Percentiles rank a stretch among this genome's conserved stretches.
phyloP scores from a whole-genome alignment of 306 rosid genomes.

The Sicyos baderoa region DNA sequence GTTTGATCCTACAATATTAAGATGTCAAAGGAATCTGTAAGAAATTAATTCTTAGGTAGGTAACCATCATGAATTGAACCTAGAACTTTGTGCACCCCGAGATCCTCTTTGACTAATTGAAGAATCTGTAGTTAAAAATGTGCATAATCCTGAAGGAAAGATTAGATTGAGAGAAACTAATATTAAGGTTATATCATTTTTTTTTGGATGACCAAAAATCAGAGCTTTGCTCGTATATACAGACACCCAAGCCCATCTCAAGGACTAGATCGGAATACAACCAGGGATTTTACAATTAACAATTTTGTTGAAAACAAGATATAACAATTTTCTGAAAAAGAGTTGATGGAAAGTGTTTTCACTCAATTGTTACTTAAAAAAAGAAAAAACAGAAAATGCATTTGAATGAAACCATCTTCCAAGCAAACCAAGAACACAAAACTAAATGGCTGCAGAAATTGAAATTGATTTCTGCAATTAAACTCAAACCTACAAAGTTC shows the following conservation, averaged over 20 bases:
- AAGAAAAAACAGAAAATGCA: not conserved
- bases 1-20: too few species aligned
- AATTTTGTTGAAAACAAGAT: not conserved
- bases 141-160: not conserved
- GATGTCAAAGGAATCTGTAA: too few species aligned
- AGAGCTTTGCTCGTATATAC: too few species aligned
- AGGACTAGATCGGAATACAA: too few species aligned
- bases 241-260: too few species aligned
- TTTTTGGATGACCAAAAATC: too few species aligned
- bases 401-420: not conserved
- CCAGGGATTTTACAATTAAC: too few species aligned
- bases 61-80: too few species aligned
- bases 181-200: not conserved
- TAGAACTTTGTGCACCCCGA: too few species aligned
- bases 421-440: not conserved
- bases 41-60: too few species aligned
- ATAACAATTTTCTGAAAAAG: not conserved
- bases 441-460: not conserved
- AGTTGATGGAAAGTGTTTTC: not conserved
- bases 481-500: not conserved
- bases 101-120: too few species aligned
- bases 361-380: not conserved
- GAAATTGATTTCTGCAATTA: not conserved
- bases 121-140: too few species aligned
- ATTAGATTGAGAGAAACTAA: not conserved